Percentiles rank a stretch among this genome's conserved stretches.
These are phyloP conservation scores for Nicotiana paniculata DNA, from an alignment of 257 asterid species.

Conservation along the genomic window DNA sequence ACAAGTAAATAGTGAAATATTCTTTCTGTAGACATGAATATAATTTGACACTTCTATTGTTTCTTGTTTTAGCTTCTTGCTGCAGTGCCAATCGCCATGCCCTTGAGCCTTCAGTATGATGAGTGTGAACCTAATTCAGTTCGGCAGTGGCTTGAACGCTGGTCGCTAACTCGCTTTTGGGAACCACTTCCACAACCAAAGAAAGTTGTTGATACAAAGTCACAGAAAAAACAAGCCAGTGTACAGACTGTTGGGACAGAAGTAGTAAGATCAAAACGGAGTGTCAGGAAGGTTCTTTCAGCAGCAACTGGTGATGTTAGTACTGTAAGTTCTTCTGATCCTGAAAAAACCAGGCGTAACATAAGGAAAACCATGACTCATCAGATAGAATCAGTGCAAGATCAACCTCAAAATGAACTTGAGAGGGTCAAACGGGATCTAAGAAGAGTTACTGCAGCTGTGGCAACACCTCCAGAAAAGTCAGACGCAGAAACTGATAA, in stretches of 20 bases:
- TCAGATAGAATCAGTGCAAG: conserved; percentile 51
- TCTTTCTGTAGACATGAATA: not conserved
- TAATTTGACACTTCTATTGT: not conserved
- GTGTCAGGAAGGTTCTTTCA: conserved; percentile 47
- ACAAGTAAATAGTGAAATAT: not conserved
- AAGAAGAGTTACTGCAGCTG: conserved; percentile 49
- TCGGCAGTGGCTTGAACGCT: conserved; percentile 76
- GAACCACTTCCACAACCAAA: conserved; percentile 44
- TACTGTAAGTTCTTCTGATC: conserved; percentile 35
- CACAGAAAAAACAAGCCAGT: conserved; percentile 42
- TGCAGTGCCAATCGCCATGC: conserved; percentile 61
- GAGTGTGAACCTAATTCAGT: conserved; percentile 63
- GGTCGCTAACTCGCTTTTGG: conserved; percentile 77
- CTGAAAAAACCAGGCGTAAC: conserved; percentile 52
- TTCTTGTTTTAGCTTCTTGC: conserved; percentile 48
- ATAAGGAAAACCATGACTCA: conserved; percentile 37
- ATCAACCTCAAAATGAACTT: conserved; percentile 51
- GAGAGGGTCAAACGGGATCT: conserved; percentile 33
- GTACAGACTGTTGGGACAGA: conserved; percentile 31
- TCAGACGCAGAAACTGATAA: conserved; percentile 43
- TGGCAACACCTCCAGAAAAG: conserved; percentile 39
- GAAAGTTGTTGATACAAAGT: conserved; percentile 31
- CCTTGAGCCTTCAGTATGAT: conserved; percentile 80
- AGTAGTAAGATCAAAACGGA: conserved; percentile 57
- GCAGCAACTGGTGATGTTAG: conserved; percentile 42